Conservation (phyloP, 202 grass and related monocot genomes). For the Saccharum hybrid region DNA sequence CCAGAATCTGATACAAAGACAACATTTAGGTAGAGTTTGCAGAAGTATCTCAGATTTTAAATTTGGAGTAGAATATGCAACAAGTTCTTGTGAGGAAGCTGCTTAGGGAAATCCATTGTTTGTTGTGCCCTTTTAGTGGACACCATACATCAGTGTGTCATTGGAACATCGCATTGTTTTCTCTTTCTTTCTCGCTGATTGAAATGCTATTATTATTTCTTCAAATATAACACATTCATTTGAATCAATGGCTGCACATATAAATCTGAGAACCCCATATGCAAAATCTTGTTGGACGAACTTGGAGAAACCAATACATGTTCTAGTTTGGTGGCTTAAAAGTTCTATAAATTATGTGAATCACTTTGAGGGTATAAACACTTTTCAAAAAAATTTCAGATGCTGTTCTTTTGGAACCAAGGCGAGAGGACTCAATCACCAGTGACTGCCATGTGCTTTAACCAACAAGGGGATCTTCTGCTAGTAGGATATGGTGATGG, state of each 20-base stretch:
- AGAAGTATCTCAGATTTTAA: slow-evolving; percentile 12
- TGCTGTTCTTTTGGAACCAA: slow-evolving; percentile 91
- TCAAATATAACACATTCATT: neutral
- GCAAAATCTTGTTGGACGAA: slow-evolving; percentile 29
- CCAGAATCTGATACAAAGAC: slow-evolving; percentile 4
- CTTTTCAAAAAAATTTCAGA: slow-evolving; percentile 57
- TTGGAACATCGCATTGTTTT: slow-evolving; percentile 11
- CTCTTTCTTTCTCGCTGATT: slow-evolving; percentile 28
- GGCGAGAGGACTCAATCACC: slow-evolving; percentile 79
- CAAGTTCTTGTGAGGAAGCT: neutral
- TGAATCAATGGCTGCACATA: slow-evolving; percentile 20
- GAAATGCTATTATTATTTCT: slow-evolving; percentile 20
- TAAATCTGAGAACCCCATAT: slow-evolving; percentile 22
- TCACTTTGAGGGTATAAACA: slow-evolving; percentile 34
- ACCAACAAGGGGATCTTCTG: slow-evolving; percentile 89
- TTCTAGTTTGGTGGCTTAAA: slow-evolving; percentile 22
- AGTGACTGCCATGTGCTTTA: slow-evolving; percentile 98
- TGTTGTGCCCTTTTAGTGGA: neutral
- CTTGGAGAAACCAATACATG: neutral
- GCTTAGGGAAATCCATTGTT: neutral
- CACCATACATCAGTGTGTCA: neutral
- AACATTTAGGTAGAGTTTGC: slow-evolving; percentile 22
- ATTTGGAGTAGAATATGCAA: slow-evolving; percentile 27
- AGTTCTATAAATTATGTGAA: neutral
- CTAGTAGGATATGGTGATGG: slow-evolving; percentile 93